Conservation (phyloP, 2,329 filamentous ascomycete species). For the Ophiostoma tasmaniense region DNA sequence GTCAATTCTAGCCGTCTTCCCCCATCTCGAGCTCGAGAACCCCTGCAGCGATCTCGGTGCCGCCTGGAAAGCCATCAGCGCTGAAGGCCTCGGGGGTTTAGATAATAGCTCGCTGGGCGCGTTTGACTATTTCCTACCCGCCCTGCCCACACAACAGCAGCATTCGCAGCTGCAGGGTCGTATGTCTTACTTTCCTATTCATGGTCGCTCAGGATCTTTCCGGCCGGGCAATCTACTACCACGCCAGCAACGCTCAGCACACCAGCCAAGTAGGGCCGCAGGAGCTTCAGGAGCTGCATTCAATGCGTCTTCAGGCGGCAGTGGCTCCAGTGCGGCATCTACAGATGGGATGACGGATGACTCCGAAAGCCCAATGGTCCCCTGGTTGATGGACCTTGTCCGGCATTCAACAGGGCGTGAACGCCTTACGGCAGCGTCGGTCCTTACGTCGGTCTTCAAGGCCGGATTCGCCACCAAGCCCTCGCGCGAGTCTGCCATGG, state of each 20-base stretch:
- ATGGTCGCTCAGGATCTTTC: background rate
- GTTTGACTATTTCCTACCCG: slow-evolving; percentile 59
- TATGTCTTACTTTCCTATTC: background rate
- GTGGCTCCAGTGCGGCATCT: background rate
- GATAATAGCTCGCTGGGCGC: slow-evolving; percentile 41
- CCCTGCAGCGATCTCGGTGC: slow-evolving; percentile 39
- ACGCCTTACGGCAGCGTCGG: slow-evolving; percentile 58
- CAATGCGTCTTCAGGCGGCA: background rate
- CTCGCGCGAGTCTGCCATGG: slow-evolving; percentile 52
- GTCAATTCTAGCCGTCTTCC: slow-evolving; percentile 60
- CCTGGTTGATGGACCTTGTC: slow-evolving; percentile 61
- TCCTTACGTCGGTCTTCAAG: slow-evolving; percentile 62
- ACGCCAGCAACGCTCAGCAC: background rate
- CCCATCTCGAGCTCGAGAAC: slow-evolving; percentile 46
- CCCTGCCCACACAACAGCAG: slow-evolving; percentile 37
- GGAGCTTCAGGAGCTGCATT: background rate
- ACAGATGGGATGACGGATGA: slow-evolving; percentile 39
- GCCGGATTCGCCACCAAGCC: slow-evolving; percentile 56
- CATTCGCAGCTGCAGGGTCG: slow-evolving; percentile 17
- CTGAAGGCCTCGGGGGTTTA: slow-evolving; percentile 41
- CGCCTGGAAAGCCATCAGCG: slow-evolving; percentile 45
- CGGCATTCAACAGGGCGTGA: slow-evolving; percentile 50
- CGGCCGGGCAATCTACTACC: background rate
- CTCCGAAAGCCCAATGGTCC: slow-evolving; percentile 60
- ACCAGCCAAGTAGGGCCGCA: background rate